Base-by-base conservation (phyloP, 345 rosid species). In the Salix dunnii region DNA sequence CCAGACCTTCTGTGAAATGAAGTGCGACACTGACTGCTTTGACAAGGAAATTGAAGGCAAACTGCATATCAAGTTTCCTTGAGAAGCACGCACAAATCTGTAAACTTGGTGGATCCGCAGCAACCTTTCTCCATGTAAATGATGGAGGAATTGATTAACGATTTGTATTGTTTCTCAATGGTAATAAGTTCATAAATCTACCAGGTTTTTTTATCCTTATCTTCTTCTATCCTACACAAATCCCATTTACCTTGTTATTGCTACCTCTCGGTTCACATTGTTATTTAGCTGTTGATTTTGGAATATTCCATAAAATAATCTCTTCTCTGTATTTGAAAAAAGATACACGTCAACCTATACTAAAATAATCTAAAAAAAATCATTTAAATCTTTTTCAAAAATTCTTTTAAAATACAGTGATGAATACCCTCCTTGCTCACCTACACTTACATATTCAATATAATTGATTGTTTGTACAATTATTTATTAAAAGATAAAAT, bases 1-100 rank as follows among this genome's bases (percentile, higher is more conserved):
- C 74, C 43, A 61, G n/a, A 61, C 75, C 61, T 17, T 64, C 46
- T 81, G 85, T 38, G 77, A 83, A 67, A 79, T 83, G 88, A 82
- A 79, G 80, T 83, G 86, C 65, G 84, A 85, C 21, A 30, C 75
- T 14, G 78, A 78, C 31, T 86, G 88, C 77, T 67, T 76, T 62
- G 31, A 71, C 43, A 69, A 72, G 28, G 75, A 74, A 4, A 3
- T 68, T 23, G 72, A 66, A 1, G 86, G 86, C 77, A 80, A 58
- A 58, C 28, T 58, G 28, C 62, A 58, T n/a, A n/a, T 58, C 62
- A 58, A 12, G 28, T 12, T 4, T 58, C 62, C 62, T n/a, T 58
- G 62, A 58, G 12, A 11, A 55, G 62, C 62, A n/a, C 62, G 62
- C 27, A 8, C 27, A 10, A 9, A 9, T n/a, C 13, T n/a, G 62